Percentiles rank a stretch among this genome's conserved stretches.
Evolutionary conservation across 768 basidiomycete genomes (phyloP).

Genomic region (Leucogyrophana mollusca): DNA sequence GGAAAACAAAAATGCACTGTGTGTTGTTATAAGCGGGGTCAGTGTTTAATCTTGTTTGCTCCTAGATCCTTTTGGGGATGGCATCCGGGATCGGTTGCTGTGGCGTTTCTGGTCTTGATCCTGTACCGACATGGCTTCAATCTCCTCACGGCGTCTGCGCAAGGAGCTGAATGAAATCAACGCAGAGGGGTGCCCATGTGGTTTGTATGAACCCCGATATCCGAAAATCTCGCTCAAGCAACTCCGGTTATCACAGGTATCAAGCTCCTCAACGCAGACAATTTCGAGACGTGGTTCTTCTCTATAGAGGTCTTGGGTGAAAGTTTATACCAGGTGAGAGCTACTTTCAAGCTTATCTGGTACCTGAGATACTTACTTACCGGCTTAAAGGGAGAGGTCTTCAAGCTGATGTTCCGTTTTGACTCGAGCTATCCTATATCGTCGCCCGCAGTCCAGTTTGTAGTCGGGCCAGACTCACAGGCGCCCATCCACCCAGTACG

Average conservation of each 20-base stretch:
- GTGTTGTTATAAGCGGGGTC: constrained; percentile 22
- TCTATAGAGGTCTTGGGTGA: constrained; percentile 84
- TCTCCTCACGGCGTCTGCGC: constrained; percentile 60
- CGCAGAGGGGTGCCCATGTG: constrained; percentile 64
- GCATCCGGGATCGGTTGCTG: constrained; percentile 1
- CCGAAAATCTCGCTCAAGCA: not conserved
- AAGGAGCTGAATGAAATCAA: constrained; percentile 74
- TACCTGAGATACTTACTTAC: not conserved
- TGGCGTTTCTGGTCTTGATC: constrained; percentile 7
- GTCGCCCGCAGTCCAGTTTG: constrained; percentile 84
- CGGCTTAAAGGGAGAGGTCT: constrained; percentile 60
- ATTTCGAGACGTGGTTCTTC: constrained; percentile 77
- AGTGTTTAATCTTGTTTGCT: constrained; percentile 39
- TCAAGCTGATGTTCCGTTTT: constrained; percentile 81
- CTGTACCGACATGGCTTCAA: constrained; percentile 50
- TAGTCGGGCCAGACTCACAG: constrained; percentile 59
- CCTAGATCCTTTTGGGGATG: constrained; percentile 7
- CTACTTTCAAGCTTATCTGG: constrained; percentile 2
- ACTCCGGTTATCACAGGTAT: constrained; percentile 52
- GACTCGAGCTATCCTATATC: constrained; percentile 83
- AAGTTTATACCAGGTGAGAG: constrained; percentile 65
- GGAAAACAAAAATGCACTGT: constrained; percentile 8
- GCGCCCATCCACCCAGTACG: constrained; percentile 81
- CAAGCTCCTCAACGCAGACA: constrained; percentile 68
- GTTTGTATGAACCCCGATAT: constrained; percentile 31